Percentiles rank a stretch among this genome's conserved stretches.
These are phyloP conservation scores for Trametes versicolor DNA, from an alignment of 1,284 basidiomycete genomes.

Conservation along the genomic window DNA sequence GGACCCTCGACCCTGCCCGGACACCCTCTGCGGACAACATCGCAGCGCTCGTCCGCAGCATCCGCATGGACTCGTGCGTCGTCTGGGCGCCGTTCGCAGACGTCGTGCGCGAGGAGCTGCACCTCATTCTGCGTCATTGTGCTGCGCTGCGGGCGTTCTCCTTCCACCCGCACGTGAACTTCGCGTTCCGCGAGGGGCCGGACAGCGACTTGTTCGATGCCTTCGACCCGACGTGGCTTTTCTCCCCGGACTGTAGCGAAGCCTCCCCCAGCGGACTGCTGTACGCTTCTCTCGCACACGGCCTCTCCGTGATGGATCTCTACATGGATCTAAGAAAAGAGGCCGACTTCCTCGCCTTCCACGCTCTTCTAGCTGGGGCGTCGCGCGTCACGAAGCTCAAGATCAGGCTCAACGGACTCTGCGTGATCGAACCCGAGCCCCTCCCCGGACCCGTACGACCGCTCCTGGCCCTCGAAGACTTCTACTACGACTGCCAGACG, in stretches of 20 bases:
- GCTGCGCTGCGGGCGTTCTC: slow-evolving; percentile 14
- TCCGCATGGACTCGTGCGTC: slow-evolving; percentile 23
- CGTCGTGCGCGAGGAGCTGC: slow-evolving; percentile 12
- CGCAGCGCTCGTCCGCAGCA: slow-evolving; percentile 13
- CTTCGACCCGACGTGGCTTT: slow-evolving; percentile 4
- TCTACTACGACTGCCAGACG: neutral
- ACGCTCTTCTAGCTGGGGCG: neutral
- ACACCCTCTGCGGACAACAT: neutral
- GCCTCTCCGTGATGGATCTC: neutral
- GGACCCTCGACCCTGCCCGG: slow-evolving; percentile 10
- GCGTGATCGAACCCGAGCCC: neutral
- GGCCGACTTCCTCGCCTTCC: neutral
- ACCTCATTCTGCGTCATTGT: slow-evolving; percentile 13
- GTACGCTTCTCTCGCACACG: neutral
- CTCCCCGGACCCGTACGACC: neutral
- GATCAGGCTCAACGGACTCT: neutral
- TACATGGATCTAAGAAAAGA: neutral
- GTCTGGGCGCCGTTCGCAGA: slow-evolving; percentile 14
- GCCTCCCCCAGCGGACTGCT: neutral
- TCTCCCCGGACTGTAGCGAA: neutral
- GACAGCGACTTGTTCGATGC: neutral
- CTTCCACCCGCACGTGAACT: slow-evolving; percentile 2
- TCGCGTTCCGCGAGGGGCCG: neutral
- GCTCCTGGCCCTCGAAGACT: neutral
- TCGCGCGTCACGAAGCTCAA: slow-evolving; percentile 3